Conservation (phyloP, 768 basidiomycete species). For the Polyporus arcularius region DNA sequence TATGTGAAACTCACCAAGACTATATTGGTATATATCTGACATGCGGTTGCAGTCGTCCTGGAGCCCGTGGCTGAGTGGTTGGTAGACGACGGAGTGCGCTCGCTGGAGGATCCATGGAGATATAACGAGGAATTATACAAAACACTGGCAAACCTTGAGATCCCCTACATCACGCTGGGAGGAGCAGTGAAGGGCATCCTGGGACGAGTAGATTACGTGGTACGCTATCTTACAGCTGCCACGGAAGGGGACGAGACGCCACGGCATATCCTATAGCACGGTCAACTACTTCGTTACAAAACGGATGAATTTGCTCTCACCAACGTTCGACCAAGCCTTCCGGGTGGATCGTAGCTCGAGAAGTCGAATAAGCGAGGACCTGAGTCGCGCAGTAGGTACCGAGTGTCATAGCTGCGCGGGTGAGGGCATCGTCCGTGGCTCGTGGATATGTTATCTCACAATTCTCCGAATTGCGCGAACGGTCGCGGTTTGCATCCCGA, state of each 20-base stretch:
- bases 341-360: no score
- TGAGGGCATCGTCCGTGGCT: no score
- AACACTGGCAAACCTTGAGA: slow-evolving; percentile 40
- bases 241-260: background rate
- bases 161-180: slow-evolving; percentile 49
- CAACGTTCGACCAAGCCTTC: no score
- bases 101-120: slow-evolving; percentile 46
- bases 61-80: slow-evolving; percentile 60
- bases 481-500: no score
- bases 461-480: no score
- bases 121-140: background rate
- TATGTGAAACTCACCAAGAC: background rate
- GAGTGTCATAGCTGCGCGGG: no score
- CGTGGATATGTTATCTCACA: no score
- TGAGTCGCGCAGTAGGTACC: no score
- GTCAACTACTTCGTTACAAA: no score
- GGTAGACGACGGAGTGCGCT: slow-evolving; percentile 64
- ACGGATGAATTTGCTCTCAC: no score
- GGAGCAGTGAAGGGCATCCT: slow-evolving; percentile 41
- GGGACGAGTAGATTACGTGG: slow-evolving; percentile 22
- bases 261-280: background rate
- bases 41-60: slow-evolving; percentile 41
- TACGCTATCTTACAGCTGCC: background rate
- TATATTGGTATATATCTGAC: background rate
- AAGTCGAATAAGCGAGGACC: no score